Conservation (phyloP, 768 basidiomycete genomes). For the Termitomyces sp. region DNA sequence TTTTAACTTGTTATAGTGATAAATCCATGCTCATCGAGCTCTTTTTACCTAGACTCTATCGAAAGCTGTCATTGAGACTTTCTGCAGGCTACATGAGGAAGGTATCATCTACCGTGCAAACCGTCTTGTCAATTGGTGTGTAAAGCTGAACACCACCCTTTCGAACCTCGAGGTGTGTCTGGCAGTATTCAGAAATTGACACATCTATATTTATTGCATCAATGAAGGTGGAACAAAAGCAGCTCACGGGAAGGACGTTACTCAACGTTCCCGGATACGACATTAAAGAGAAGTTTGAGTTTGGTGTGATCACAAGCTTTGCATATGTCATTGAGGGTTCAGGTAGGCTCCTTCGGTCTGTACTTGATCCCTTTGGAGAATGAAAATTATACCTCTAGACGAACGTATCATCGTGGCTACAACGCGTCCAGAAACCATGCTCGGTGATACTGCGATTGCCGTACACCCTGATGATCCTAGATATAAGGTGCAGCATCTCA, state of each 20-base stretch:
- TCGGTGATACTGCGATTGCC: constrained; percentile 96
- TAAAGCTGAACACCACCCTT: constrained; percentile 89
- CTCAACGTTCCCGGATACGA: constrained; percentile 94
- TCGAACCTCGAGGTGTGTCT: constrained; percentile 88
- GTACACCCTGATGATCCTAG: constrained; percentile 92
- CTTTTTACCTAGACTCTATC: constrained; percentile 42
- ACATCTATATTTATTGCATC: background rate
- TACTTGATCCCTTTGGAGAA: background rate
- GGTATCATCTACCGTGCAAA: constrained; percentile 94
- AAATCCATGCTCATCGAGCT: constrained; percentile 26
- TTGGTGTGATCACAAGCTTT: constrained; percentile 95
- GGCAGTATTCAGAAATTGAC: background rate
- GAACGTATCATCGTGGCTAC: constrained; percentile 93
- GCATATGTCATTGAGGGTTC: constrained; percentile 89
- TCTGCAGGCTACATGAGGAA: constrained; percentile 87
- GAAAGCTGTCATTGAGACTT: constrained; percentile 87
- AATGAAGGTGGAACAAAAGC: constrained; percentile 84
- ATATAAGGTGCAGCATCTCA: constrained; percentile 55
- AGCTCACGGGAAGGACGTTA: constrained; percentile 79
- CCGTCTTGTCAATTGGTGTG: constrained; percentile 98
- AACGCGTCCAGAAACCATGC: constrained; percentile 97
- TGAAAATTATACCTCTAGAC: constrained; percentile 37
- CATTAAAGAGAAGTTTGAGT: constrained; percentile 92
- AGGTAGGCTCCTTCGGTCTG: constrained; percentile 37
- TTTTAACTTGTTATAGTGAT: background rate